phyloP scores from a whole-genome alignment of 1,284 basidiomycete genomes.

The Fomitopsis pinicola region DNA sequence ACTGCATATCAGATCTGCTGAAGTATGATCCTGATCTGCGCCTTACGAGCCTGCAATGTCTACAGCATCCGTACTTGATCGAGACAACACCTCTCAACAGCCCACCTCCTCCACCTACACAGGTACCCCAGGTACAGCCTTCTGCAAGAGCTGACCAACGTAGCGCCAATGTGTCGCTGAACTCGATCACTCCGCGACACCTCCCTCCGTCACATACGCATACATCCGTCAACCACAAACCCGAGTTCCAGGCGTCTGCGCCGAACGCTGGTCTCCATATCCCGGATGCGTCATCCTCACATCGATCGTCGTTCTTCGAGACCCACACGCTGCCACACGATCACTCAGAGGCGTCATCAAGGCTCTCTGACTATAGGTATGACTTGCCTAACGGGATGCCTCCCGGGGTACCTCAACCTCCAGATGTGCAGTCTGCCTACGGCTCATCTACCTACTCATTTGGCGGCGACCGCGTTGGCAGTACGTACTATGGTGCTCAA shows the following conservation, averaged over 20 bases:
- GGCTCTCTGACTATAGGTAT: conserved; percentile 31
- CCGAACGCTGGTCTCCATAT: conserved; percentile 34
- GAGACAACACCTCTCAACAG: conserved; percentile 66
- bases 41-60: conserved; percentile 82
- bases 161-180: conserved; percentile 30
- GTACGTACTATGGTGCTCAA: conserved; percentile 13
- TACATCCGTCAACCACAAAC: conserved; percentile 34
- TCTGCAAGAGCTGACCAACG: conserved; percentile 15
- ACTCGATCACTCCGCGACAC: conserved; percentile 49
- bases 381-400: conserved; percentile 25
- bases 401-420: conserved; percentile 18
- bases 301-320: conserved; percentile 52
- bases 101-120: conserved; percentile 53
- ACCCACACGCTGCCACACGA: conserved; percentile 19
- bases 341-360: conserved; percentile 32
- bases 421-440: conserved; percentile 18
- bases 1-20: conserved; percentile 90
- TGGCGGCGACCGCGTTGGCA: conserved; percentile 17
- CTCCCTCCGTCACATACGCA: conserved; percentile 62
- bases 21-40: conserved; percentile 89
- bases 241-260: conserved; percentile 30
- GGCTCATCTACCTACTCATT: conserved; percentile 28
- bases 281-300: conserved; percentile 47
- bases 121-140: conserved; percentile 24
- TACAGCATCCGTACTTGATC: conserved; percentile 85